Evolutionary conservation across 2,329 filamentous ascomycete genomes (phyloP).

Genomic region (Neofusicoccum kwambonambiense): DNA sequence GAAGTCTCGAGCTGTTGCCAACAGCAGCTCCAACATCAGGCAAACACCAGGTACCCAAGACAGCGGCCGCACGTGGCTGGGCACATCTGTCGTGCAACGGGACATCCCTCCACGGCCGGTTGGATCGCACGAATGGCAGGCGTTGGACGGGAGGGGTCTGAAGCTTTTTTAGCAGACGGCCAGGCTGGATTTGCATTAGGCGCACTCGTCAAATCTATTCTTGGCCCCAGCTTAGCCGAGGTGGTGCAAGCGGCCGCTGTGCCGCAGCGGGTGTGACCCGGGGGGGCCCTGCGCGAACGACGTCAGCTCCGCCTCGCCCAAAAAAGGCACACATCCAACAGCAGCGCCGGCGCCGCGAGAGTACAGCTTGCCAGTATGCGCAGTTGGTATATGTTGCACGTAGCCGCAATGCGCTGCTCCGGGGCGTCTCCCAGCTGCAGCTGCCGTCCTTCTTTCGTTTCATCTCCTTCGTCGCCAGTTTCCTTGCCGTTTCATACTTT

Average conservation of each 20-base stretch:
- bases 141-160: not conserved
- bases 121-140: not conserved
- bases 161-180: not conserved
- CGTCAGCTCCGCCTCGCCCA: constrained; percentile 24
- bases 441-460: constrained; percentile 26
- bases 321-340: constrained; percentile 24
- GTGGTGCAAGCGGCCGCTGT: constrained; percentile 20
- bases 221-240: constrained; percentile 10
- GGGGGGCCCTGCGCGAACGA: constrained; percentile 19
- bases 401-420: constrained; percentile 25
- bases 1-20: not conserved
- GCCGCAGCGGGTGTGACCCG: constrained; percentile 15
- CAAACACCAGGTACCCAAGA: constrained; percentile 4
- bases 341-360: constrained; percentile 20
- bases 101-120: not conserved
- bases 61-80: constrained; percentile 1
- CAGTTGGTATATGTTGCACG: constrained; percentile 27
- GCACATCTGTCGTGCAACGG: not conserved
- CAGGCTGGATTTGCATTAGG: not conserved
- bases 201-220: constrained; percentile 5
- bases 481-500: constrained; percentile 27
- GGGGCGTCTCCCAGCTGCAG: constrained; percentile 17
- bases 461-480: constrained; percentile 24
- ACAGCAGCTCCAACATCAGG: not conserved
- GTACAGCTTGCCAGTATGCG: constrained; percentile 22